Conservation (phyloP, 371 early-diverging fungal genomes). For the Mortierella sp. region DNA sequence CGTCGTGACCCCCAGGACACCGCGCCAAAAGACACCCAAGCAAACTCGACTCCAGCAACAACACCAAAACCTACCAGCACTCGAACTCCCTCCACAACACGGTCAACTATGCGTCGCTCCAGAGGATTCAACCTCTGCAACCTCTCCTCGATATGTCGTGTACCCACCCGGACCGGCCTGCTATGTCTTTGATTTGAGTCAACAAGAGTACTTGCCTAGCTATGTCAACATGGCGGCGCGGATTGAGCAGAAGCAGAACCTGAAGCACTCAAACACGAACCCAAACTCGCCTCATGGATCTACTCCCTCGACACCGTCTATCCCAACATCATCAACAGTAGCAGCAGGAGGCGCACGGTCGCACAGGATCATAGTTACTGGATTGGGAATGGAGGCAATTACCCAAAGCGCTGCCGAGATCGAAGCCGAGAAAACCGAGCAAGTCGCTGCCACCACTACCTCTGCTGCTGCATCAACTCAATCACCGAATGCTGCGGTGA, state of each 20-base stretch:
- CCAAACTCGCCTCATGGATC: not conserved
- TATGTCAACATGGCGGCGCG: conserved; percentile 46
- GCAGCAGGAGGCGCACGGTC: not conserved
- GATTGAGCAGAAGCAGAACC: conserved; percentile 21
- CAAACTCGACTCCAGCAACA: not conserved
- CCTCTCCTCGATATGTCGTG: conserved; percentile 20
- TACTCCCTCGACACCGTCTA: not conserved
- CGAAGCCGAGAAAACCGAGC: not conserved
- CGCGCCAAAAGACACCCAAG: not conserved
- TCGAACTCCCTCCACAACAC: not conserved
- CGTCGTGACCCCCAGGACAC: not conserved
- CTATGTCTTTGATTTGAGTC: conserved; percentile 37
- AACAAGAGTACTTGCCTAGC: conserved; percentile 29
- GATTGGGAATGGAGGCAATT: conserved; percentile 11
- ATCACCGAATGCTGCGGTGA: not conserved
- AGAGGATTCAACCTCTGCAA: not conserved
- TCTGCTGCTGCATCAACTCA: not conserved
- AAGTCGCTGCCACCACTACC: not conserved
- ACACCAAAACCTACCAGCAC: conserved; percentile 12
- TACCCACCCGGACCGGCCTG: conserved; percentile 34
- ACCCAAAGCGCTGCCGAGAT: conserved; percentile 8
- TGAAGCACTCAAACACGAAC: not conserved
- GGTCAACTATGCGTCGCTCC: not conserved
- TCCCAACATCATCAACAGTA: not conserved
- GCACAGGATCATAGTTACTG: not conserved